Evolutionary conservation across 768 basidiomycete genomes (phyloP).

Genomic region (Podaxis mareebaensis): DNA sequence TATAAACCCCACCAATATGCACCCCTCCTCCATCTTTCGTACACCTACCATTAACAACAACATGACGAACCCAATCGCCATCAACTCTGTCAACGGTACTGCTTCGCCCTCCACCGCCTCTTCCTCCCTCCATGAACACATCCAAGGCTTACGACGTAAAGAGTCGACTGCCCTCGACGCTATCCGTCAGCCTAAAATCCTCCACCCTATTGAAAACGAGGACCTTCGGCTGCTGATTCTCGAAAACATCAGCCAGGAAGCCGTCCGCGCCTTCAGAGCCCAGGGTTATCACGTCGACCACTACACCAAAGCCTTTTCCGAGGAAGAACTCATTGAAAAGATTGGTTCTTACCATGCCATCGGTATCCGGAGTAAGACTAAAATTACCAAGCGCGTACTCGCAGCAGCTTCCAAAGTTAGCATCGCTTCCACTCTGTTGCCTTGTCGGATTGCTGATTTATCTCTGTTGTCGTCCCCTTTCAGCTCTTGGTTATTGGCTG

Average conservation of each 20-base stretch:
- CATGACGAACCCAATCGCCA: conserved; percentile 54
- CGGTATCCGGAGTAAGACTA: conserved; percentile 97
- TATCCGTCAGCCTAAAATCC: conserved; percentile 62
- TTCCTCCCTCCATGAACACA: conserved; percentile 45
- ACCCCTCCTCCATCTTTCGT: neutral
- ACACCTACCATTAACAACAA: conserved; percentile 14
- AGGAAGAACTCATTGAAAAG: conserved; percentile 87
- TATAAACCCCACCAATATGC: conserved; percentile 17
- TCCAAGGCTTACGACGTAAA: conserved; percentile 34
- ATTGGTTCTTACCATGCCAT: conserved; percentile 88
- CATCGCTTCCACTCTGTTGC: conserved; percentile 9
- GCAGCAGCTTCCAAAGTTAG: conserved; percentile 83
- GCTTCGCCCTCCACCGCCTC: conserved; percentile 55
- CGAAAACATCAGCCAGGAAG: conserved; percentile 94
- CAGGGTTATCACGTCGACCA: conserved; percentile 95
- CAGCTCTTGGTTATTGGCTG: conserved; percentile 96
- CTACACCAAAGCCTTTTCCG: conserved; percentile 79
- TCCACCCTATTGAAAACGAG: conserved; percentile 83
- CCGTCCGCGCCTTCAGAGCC: conserved; percentile 73
- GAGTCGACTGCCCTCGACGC: conserved; percentile 34
- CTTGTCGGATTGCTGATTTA: neutral
- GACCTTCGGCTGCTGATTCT: conserved; percentile 81
- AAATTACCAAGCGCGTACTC: conserved; percentile 88
- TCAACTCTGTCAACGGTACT: conserved; percentile 37
- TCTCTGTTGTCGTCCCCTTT: neutral